Conservation (phyloP, 2,329 filamentous ascomycete genomes). For the Cladosporium sp. region DNA sequence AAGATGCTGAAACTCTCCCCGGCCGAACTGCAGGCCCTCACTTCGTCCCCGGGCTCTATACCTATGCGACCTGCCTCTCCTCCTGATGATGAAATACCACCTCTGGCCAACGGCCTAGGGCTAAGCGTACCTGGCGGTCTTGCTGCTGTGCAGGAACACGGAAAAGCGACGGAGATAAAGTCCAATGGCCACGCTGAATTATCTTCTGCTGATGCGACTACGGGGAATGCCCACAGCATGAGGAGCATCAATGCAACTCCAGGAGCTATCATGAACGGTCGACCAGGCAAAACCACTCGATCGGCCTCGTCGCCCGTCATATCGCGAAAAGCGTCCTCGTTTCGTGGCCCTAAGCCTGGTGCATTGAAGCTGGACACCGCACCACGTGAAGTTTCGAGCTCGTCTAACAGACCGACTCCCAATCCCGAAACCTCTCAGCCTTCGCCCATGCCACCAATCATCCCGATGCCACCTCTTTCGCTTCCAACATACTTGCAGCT, state of each 20-base stretch:
- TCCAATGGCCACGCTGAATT: neutral
- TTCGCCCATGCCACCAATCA: conserved; percentile 53
- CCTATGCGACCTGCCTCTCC: conserved; percentile 49
- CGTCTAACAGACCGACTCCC: conserved; percentile 35
- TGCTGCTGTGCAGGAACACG: neutral
- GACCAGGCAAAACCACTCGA: conserved; percentile 38
- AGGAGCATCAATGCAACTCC: conserved; percentile 37
- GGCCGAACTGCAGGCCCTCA: conserved; percentile 57
- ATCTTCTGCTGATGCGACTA: neutral
- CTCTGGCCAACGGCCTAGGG: conserved; percentile 17
- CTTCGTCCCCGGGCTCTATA: conserved; percentile 57
- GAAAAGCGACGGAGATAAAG: neutral
- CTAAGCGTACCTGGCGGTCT: conserved; percentile 9
- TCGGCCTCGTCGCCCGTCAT: conserved; percentile 43
- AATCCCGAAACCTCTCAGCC: conserved; percentile 34
- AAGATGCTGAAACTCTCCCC: conserved; percentile 55
- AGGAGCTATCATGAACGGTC: conserved; percentile 25
- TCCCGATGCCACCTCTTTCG: conserved; percentile 64
- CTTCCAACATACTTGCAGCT: conserved; percentile 67
- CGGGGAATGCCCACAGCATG: conserved; percentile 28
- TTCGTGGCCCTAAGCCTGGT: conserved; percentile 27
- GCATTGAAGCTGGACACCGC: conserved; percentile 40
- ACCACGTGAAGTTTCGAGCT: conserved; percentile 25
- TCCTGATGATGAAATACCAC: conserved; percentile 39
- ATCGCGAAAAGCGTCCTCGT: conserved; percentile 40